phyloP scores from a whole-genome alignment of 176 grass and related monocot species.

The Carex myosuroides region DNA sequence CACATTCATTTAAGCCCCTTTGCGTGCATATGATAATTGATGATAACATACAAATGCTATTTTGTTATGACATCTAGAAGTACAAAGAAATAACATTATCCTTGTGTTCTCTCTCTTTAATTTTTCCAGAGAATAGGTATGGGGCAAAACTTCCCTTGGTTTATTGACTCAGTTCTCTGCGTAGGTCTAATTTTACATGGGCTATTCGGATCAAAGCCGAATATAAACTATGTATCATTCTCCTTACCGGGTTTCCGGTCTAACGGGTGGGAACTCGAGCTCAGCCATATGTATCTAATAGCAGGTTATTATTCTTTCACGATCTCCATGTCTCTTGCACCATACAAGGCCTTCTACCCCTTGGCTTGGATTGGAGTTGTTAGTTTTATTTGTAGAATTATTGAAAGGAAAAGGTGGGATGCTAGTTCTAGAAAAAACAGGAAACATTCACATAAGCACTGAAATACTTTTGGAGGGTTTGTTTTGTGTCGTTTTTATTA shows the following conservation, averaged over 20 bases:
- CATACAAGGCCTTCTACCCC: constrained; percentile 74
- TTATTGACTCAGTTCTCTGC: constrained; percentile 64
- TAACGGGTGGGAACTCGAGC: constrained; percentile 36
- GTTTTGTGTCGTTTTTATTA: not conserved
- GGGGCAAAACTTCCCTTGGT: constrained; percentile 81
- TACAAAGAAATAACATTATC: not conserved
- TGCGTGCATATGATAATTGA: not conserved
- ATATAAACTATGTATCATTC: constrained; percentile 39
- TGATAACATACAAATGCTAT: not conserved
- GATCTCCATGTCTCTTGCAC: constrained; percentile 46
- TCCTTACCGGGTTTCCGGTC: constrained; percentile 28
- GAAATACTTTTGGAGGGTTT: constrained; percentile 4
- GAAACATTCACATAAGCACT: constrained; percentile 87
- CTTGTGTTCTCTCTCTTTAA: constrained; percentile 7
- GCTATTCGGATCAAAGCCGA: constrained; percentile 60
- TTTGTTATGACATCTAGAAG: not conserved
- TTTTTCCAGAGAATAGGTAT: constrained; percentile 66
- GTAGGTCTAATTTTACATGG: constrained; percentile 78
- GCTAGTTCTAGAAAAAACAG: constrained; percentile 44
- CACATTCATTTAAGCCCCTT: not conserved
- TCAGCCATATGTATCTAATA: constrained; percentile 76
- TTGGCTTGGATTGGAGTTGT: constrained; percentile 60
- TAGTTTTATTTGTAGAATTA: constrained; percentile 47
- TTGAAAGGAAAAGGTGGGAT: constrained; percentile 54
- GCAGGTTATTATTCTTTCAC: constrained; percentile 69